A percentile compares a stretch with the other conserved stretches of the same genome.
These are phyloP conservation scores for Chalciporus chontae DNA, from an alignment of 768 basidiomycete species.

Conservation along the genomic window DNA sequence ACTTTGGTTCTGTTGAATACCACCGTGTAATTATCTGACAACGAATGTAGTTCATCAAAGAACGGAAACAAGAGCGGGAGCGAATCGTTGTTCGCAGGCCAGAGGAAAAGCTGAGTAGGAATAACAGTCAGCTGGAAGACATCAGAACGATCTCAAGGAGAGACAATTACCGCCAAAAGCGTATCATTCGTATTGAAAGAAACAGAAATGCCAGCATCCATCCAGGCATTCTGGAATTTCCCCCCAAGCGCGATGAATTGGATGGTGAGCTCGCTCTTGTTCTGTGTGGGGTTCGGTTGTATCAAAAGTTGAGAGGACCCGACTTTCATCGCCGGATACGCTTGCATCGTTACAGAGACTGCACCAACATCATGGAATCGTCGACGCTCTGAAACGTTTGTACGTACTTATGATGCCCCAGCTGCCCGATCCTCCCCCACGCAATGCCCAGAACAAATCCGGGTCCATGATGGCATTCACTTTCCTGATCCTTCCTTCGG, in stretches of 20 bases:
- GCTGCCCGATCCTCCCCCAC: slow-evolving; percentile 50
- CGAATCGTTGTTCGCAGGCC: slow-evolving; percentile 6
- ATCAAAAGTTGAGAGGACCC: slow-evolving; percentile 7
- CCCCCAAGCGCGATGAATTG: slow-evolving; percentile 18
- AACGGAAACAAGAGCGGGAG: slow-evolving; percentile 13
- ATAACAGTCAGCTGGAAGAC: background rate
- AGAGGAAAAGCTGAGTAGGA: slow-evolving; percentile 4
- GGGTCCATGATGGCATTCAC: slow-evolving; percentile 39
- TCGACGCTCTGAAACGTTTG: too few species aligned
- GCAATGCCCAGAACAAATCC: slow-evolving; percentile 52
- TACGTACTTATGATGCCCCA: slow-evolving; percentile 39
- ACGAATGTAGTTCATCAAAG: slow-evolving; percentile 11
- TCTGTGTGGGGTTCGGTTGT: slow-evolving; percentile 9
- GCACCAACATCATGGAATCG: too few species aligned
- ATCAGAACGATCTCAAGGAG: slow-evolving; percentile 5
- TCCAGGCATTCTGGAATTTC: slow-evolving; percentile 11
- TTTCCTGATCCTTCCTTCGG: slow-evolving; percentile 36
- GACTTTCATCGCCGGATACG: slow-evolving; percentile 5
- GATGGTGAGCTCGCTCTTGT: slow-evolving; percentile 7
- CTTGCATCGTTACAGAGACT: slow-evolving; percentile 13
- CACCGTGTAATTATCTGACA: slow-evolving; percentile 12
- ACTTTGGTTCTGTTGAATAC: slow-evolving; percentile 10
- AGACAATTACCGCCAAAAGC: background rate
- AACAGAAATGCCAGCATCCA: slow-evolving; percentile 9
- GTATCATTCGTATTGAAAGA: background rate